Percentiles rank a stretch among this genome's conserved stretches.
phyloP scores from a whole-genome alignment of 2,329 filamentous ascomycete species.

The Drechslerella dactyloides region DNA sequence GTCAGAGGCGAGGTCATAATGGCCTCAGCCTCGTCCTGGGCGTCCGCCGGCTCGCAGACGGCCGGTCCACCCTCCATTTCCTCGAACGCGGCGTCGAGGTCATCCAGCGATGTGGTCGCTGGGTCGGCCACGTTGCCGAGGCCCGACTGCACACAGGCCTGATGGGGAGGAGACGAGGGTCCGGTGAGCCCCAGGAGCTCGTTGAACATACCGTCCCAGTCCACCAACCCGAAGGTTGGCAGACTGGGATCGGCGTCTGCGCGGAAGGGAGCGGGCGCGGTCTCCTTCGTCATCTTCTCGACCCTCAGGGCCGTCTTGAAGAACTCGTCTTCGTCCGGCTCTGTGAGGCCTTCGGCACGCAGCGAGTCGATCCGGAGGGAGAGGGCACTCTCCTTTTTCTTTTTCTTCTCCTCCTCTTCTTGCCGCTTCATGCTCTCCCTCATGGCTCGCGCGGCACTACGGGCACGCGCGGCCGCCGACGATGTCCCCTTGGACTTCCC shows the following conservation, averaged over 20 bases:
- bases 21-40: neutral
- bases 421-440: neutral
- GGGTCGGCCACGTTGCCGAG: slow-evolving; percentile 5
- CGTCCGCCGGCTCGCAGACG: too few species aligned
- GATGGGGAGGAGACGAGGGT: neutral
- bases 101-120: slow-evolving; percentile 8
- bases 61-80: slow-evolving; percentile 4
- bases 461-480: neutral
- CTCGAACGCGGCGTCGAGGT: slow-evolving; percentile 21
- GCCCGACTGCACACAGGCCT: neutral
- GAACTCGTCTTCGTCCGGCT: slow-evolving; percentile 16
- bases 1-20: neutral
- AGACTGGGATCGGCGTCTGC: neutral
- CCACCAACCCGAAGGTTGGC: slow-evolving; percentile 7
- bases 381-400: too few species aligned
- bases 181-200: neutral
- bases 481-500: neutral
- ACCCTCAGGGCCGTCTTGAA: slow-evolving; percentile 11
- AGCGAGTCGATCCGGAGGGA: neutral
- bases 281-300: neutral
- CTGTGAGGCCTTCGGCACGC: neutral
- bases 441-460: too few species aligned
- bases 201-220: slow-evolving; percentile 30
- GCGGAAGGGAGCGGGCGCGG: neutral
- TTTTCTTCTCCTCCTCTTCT: neutral